Evolutionary conservation across 139 green algal species (phyloP), one percentile per base, ranked within the genome.

Genomic region (Gonium pectorale): DNA sequence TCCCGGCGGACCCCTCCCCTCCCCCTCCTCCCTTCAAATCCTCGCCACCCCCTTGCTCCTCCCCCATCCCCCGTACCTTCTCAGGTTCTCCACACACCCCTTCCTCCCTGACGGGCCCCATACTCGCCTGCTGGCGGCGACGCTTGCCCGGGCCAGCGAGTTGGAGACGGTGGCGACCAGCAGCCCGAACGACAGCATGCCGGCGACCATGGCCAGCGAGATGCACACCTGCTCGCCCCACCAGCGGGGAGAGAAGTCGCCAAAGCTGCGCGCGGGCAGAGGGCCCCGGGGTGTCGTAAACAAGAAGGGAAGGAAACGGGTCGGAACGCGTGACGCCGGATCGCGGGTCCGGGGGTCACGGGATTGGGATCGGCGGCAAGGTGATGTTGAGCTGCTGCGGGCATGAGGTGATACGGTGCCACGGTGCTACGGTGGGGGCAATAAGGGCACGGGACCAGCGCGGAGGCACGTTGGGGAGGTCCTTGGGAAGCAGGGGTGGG

Each of bases 221-320:
- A 77, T 60, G 2, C 77, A 26, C 26, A 85, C 49, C 64, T 85
- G 79, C 79, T 75, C 79, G 17, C 21, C 60, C 77, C 77, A 83
- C 77, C 77, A 83, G 44, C 62, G 43, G 29, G 79, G 79, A 0
- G 79, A 51, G 33, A 85, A 56, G 79, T 85, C 79, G 35, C 79
- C 79, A 33, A 60, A 85, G 26, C 74, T 67, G 40, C 33, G 38
- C n/a, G n/a, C n/a, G n/a, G n/a, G n/a, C n/a, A n/a, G n/a, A n/a
- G n/a, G n/a, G n/a, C n/a, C n/a, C n/a, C n/a, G n/a, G n/a, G n/a
- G n/a, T n/a, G n/a, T n/a, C n/a, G n/a, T n/a, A n/a, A n/a, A n/a
- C n/a, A n/a, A n/a, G n/a, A n/a, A n/a, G n/a, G n/a, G n/a, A n/a
- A n/a, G n/a, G n/a, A n/a, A n/a, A n/a, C n/a, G n/a, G n/a, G n/a